Percentiles rank a stretch among this genome's conserved stretches.
phyloP scores from a whole-genome alignment of 2,329 filamentous ascomycete genomes.

The Phialophora tarda region DNA sequence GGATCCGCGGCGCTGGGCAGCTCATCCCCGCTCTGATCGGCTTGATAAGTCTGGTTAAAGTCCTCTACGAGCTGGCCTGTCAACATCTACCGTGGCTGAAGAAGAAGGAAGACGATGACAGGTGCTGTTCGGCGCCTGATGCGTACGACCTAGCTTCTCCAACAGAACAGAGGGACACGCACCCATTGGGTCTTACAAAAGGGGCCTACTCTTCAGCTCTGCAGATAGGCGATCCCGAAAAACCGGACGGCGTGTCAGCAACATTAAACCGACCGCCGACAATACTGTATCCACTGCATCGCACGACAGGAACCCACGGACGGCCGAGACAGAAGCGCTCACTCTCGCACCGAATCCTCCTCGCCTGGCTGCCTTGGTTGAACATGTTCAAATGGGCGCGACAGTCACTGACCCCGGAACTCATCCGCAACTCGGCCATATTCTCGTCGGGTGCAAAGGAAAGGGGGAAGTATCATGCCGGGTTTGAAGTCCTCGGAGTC shows the following conservation, averaged over 20 bases:
- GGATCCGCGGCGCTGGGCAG: constrained; percentile 18
- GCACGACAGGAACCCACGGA: not conserved
- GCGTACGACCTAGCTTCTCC: not conserved
- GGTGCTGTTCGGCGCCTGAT: not conserved
- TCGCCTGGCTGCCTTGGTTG: constrained; percentile 28
- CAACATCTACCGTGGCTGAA: constrained; percentile 7
- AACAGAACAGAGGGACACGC: not conserved
- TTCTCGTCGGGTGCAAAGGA: not conserved
- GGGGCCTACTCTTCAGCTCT: not conserved
- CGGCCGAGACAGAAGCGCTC: not conserved
- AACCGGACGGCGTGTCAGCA: not conserved
- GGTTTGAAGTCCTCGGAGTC: not conserved
- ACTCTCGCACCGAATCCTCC: constrained; percentile 18
- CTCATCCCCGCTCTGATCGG: constrained; percentile 24
- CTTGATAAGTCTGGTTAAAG: constrained; percentile 19
- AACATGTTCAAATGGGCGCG: constrained; percentile 19
- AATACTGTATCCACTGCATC: not conserved
- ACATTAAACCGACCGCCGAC: not conserved
- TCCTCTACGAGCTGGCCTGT: constrained; percentile 17
- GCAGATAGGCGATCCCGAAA: not conserved
- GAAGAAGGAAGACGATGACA: constrained; percentile 12
- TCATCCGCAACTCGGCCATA: not conserved
- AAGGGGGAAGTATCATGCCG: not conserved
- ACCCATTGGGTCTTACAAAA: not conserved
- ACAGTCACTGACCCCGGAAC: constrained; percentile 11